Base-by-base conservation (phyloP, 2,329 filamentous ascomycete genomes). In the Periconia sp. region DNA sequence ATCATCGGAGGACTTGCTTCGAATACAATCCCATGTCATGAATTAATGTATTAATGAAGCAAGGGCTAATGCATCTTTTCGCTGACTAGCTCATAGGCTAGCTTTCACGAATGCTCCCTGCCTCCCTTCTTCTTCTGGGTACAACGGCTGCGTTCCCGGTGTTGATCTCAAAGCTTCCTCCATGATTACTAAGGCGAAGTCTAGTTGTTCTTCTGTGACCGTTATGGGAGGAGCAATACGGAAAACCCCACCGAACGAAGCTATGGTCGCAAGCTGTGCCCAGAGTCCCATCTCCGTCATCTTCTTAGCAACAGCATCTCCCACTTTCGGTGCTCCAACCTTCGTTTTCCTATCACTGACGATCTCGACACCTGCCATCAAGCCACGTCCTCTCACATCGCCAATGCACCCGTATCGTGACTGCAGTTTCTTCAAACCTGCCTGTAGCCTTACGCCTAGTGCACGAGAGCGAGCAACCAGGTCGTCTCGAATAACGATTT, bases 151-250 rank as follows among this genome's bases (percentile, higher is more conserved):
- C 15, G 41, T 44, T 12, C 35, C 41, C 4, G 35, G 41, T 5
- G 41, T 44, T 11, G 34, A 31, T 13, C 30, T 35, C 19, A 39
- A 30, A 9, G 35, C 29, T 24, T 38, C 30, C 19, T 36, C 42
- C 31, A 45, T 34, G 4, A 45, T 45, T 4, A 13, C 19, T n/a
- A 45, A 16, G n/a, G 42, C 42, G 23, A 16, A 5, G 13, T 40
- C 31, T 6, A 45, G n/a, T 17, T 45, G 36, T 30, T 66, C 53
- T 24, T 59, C 54, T 0, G 76, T 76, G 7, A 84, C 77, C 0
- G 79, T 83, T 28, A 86, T 79, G 0, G 83, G 82, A 17, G 81
- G 82, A 4, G 81, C 82, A 36, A 85, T 77, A 9, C 82, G 68
- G 46, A 85, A 83, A 0, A 79, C 75, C 4, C 81, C 82, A 50